phyloP scores from a whole-genome alignment of 495 filamentous ascomycete species.

The Bryoglossum gracile region DNA sequence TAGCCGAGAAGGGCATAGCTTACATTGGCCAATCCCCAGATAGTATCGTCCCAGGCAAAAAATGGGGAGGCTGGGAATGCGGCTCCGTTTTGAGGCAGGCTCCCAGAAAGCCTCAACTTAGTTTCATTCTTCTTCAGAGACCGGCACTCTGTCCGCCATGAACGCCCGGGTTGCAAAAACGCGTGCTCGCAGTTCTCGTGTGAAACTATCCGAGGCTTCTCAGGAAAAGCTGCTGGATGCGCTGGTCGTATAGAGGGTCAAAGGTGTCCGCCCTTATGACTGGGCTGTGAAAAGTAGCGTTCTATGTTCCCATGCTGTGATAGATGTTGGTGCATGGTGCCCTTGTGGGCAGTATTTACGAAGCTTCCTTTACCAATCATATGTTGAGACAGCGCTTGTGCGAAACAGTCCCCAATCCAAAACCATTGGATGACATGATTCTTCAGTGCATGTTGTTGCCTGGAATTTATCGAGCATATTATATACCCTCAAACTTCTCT shows the following conservation, averaged over 20 bases:
- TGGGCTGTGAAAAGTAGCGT: too few species aligned
- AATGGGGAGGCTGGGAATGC: too few species aligned
- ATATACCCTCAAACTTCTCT: background rate
- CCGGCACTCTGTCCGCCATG: too few species aligned
- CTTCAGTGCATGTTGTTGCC: background rate
- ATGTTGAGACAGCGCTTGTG: background rate
- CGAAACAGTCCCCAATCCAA: background rate
- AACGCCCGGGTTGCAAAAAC: background rate
- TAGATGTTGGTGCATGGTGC: too few species aligned
- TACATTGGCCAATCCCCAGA: background rate
- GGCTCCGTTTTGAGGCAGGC: too few species aligned
- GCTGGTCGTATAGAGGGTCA: background rate
- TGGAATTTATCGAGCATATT: background rate
- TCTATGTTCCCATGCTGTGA: too few species aligned
- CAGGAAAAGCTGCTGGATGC: slow-evolving; percentile 1
- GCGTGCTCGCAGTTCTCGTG: background rate
- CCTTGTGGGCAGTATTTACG: too few species aligned
- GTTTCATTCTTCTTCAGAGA: too few species aligned
- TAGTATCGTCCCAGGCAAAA: too few species aligned
- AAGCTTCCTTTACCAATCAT: background rate
- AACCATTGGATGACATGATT: background rate
- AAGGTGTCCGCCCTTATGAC: too few species aligned
- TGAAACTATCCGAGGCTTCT: slow-evolving; percentile 8
- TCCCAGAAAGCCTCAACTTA: too few species aligned
- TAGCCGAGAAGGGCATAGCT: background rate